These are phyloP conservation scores for Exophiala lecanii-corni DNA, from an alignment of 2,329 filamentous ascomycete species.

Conservation along the genomic window DNA sequence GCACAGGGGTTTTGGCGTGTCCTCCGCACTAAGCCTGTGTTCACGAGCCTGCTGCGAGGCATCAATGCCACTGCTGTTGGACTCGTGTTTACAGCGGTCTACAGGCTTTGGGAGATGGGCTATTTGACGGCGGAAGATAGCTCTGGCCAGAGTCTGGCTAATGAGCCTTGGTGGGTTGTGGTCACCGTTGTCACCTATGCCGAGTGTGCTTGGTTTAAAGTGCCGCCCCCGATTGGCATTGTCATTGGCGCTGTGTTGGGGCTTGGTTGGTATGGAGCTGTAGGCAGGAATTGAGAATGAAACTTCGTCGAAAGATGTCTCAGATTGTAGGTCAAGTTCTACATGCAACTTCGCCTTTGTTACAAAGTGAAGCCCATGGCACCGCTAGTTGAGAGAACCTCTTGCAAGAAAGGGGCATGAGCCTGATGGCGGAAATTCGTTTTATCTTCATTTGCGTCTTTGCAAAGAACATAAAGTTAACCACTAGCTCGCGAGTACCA, in stretches of 20 bases:
- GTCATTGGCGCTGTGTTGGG: constrained; percentile 46
- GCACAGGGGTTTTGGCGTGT: constrained; percentile 51
- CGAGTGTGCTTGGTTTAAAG: constrained; percentile 45
- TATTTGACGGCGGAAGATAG: constrained; percentile 49
- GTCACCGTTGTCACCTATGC: constrained; percentile 50
- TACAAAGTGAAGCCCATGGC: too few species aligned
- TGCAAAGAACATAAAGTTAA: too few species aligned
- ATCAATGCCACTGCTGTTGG: constrained; percentile 59
- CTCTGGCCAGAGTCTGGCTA: constrained; percentile 49
- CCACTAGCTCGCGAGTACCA: too few species aligned
- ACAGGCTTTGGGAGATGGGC: constrained; percentile 59
- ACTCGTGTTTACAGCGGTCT: constrained; percentile 60
- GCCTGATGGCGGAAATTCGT: too few species aligned
- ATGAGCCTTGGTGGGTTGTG: constrained; percentile 62
- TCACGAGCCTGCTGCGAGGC: constrained; percentile 50
- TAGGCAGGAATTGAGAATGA: constrained; percentile 25
- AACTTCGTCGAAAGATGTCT: too few species aligned
- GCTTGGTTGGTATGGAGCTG: constrained; percentile 44
- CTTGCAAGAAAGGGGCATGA: too few species aligned
- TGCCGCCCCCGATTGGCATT: constrained; percentile 43
- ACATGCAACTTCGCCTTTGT: too few species aligned
- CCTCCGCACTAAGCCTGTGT: constrained; percentile 43
- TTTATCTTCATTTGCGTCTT: too few species aligned
- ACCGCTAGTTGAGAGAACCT: too few species aligned
- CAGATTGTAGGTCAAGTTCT: too few species aligned